Conservation (phyloP, 2,329 filamentous ascomycete genomes). For the Davidsoniella neocaledoniae region DNA sequence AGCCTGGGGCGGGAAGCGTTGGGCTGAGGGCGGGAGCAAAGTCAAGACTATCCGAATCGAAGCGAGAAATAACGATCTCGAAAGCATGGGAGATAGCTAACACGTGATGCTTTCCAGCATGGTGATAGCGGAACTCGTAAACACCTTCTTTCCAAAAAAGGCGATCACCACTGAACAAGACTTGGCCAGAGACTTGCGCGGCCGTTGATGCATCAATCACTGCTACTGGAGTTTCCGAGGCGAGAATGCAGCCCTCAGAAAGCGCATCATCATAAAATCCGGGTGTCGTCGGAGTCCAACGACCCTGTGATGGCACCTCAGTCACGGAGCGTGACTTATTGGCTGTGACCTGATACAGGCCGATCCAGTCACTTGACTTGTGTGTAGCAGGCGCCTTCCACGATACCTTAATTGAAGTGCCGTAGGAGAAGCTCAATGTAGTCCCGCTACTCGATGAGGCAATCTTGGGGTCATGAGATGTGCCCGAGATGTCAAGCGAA, state of each 20-base stretch:
- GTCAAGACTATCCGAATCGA: constrained; percentile 57
- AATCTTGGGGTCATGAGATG: constrained; percentile 27
- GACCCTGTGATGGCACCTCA: constrained; percentile 66
- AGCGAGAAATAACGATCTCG: constrained; percentile 68
- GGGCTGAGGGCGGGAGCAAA: constrained; percentile 16
- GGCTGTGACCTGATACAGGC: constrained; percentile 89
- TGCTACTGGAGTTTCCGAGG: constrained; percentile 44
- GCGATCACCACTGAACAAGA: constrained; percentile 81
- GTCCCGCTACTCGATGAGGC: constrained; percentile 28
- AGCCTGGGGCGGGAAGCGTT: neutral
- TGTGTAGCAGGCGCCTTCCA: constrained; percentile 85
- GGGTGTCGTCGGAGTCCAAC: constrained; percentile 71
- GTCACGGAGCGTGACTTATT: constrained; percentile 76
- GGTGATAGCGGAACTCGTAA: constrained; percentile 95
- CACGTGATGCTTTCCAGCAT: constrained; percentile 79
- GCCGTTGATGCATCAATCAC: constrained; percentile 28
- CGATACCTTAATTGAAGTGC: constrained; percentile 70
- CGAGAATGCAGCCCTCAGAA: constrained; percentile 60
- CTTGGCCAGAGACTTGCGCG: constrained; percentile 57
- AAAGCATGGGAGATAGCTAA: constrained; percentile 92
- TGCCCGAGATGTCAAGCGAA: constrained; percentile 56
- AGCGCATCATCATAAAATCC: constrained; percentile 60
- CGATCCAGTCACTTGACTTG: constrained; percentile 85
- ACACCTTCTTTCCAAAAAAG: constrained; percentile 94
- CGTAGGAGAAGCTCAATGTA: constrained; percentile 72